Percentiles rank a stretch among this genome's conserved stretches.
Evolutionary conservation across 805 yeast species (phyloP).

Genomic region (Zygoascus bituminiphila): DNA sequence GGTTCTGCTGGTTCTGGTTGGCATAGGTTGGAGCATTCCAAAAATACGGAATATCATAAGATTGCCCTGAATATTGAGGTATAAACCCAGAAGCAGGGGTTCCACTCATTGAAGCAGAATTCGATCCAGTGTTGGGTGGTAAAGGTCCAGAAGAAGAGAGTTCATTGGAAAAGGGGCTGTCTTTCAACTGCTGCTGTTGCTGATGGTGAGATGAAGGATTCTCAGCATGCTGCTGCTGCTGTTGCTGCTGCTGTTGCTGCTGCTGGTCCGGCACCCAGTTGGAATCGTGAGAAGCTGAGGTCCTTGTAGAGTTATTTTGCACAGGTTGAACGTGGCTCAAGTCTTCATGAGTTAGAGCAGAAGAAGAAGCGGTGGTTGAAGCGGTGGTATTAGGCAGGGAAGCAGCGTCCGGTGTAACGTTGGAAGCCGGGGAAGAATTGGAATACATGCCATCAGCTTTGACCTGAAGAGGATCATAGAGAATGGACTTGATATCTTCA

Average conservation of each 20-base stretch:
- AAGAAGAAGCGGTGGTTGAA: not conserved
- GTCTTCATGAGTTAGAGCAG: not conserved
- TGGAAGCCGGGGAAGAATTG: not conserved
- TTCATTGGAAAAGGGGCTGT: not conserved
- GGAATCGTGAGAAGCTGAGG: not conserved
- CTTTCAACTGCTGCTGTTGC: not conserved
- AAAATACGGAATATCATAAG: not conserved
- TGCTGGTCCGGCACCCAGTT: not conserved
- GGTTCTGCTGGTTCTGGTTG: not conserved
- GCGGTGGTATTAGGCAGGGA: not conserved
- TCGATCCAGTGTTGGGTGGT: not conserved
- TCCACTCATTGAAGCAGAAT: not conserved
- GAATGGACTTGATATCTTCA: slow-evolving; percentile 51
- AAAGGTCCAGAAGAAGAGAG: not conserved
- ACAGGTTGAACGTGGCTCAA: not conserved
- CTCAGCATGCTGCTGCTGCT: not conserved
- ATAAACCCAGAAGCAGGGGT: not conserved
- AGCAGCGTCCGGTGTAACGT: not conserved
- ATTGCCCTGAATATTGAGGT: not conserved
- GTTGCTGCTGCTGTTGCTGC: not conserved
- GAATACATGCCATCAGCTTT: not conserved
- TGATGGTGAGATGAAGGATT: no score
- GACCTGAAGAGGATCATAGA: slow-evolving; percentile 26
- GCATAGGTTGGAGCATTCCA: not conserved
- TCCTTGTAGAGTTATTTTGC: not conserved